Conservation (phyloP, 345 rosid genomes). For the Tarenaya hassleriana region DNA sequence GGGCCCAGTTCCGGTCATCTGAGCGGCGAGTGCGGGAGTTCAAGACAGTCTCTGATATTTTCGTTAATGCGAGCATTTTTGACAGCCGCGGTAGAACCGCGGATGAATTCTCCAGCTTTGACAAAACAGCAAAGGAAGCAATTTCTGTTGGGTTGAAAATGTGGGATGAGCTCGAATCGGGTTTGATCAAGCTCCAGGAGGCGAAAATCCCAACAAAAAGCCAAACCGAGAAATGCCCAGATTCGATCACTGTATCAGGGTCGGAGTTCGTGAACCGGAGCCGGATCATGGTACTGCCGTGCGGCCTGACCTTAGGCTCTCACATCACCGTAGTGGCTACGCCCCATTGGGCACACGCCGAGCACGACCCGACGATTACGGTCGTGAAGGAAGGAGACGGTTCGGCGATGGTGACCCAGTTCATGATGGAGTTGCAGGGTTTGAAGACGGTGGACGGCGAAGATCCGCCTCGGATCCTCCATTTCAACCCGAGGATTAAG, state of each 20-base stretch:
- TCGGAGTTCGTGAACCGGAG: conserved; percentile 39
- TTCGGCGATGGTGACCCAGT: conserved; percentile 61
- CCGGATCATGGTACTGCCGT: conserved; percentile 57
- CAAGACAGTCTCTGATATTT: conserved; percentile 40
- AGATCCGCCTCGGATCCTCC: conserved; percentile 80
- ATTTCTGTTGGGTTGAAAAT: conserved; percentile 59
- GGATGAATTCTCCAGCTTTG: conserved; percentile 50
- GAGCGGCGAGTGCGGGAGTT: conserved; percentile 13
- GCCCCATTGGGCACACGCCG: conserved; percentile 54
- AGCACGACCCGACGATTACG: conserved; percentile 53
- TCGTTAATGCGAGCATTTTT: conserved; percentile 44
- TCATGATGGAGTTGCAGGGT: conserved; percentile 75
- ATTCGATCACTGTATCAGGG: conserved; percentile 49
- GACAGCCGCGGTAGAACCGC: conserved; percentile 34
- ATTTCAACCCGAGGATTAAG: conserved; percentile 82
- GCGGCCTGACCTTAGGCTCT: conserved; percentile 78
- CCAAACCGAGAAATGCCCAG: conserved; percentile 44
- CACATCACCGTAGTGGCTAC: conserved; percentile 69
- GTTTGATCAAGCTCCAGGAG: conserved; percentile 2
- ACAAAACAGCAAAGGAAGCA: conserved; percentile 55
- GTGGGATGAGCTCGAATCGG: conserved; percentile 58
- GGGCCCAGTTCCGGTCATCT: conserved; percentile 16
- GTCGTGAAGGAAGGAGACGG: conserved; percentile 44
- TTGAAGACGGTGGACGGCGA: conserved; percentile 76
- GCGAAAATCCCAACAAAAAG: conserved; percentile 14